Evolutionary conservation across 2,329 filamentous ascomycete genomes (phyloP), one percentile per base, ranked within the genome.

Genomic region (Chrysoporthe deuterocubensis): DNA sequence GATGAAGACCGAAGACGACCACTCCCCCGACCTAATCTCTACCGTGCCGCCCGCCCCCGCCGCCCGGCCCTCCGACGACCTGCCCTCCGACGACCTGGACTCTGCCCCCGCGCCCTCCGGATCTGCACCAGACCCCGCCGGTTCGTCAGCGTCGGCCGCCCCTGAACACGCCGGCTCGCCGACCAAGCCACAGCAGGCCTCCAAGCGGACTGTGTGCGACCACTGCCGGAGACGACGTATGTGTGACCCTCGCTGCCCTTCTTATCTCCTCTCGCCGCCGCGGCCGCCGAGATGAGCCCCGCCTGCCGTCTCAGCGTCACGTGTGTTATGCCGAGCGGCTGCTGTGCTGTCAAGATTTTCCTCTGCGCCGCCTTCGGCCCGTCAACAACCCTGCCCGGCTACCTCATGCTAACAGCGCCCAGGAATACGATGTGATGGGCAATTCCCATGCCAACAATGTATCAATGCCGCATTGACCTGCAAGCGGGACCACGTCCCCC

Each of bases 401-500:
- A 26, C 16, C 11, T 13, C 32, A 64, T 66, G 54, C 66, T 70
- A 64, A 67, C 65, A 66, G 9, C 32, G 11, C 9, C 9, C 60
- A 83, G 81, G 81, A 71, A 82, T 83, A 46, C 77, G 81, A 62
- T 83, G 81, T 72, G 81, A 83, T 72, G 81, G 81, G 63, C 73
- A 78, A 63, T 79, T 78, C 61, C 85, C 87, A 4, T 90, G 87
- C 79, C 86, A 87, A 76, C 88, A 89, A 74, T 90, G 87, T 75
- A 77, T 82, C 64, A 84, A 84, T 67, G 86, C 87, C 42, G 83
- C 85, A 34, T 81, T 90, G 69, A 82, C 79, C n/a, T 90, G 87
- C 79, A 89, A 87, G 71, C 87, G 88, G 75, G 88, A 89, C 73
- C 86, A 88, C 73, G 84, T 90, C 56, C 87, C 87, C 16, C 85